Evolutionary conservation across 371 early-diverging fungal genomes (phyloP).

Genomic region (Mortierella sp.): DNA sequence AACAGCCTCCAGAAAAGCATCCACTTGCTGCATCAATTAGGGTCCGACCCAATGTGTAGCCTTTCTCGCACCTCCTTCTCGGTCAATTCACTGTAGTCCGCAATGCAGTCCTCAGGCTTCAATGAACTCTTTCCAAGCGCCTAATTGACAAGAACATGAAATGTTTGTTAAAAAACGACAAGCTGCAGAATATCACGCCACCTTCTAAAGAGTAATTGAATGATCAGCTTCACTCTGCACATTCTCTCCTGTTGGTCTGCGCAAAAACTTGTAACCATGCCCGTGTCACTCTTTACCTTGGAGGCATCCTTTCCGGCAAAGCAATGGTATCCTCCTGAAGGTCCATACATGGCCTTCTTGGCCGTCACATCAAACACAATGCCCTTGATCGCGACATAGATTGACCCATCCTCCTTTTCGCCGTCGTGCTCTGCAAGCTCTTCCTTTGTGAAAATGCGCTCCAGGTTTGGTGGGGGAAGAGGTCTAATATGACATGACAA

Average conservation of each 20-base stretch:
- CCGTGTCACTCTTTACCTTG: constrained; percentile 58
- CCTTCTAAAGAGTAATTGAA: background rate
- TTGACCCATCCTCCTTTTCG: constrained; percentile 71
- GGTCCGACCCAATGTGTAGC: background rate
- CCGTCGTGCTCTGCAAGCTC: constrained; percentile 84
- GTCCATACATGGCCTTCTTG: constrained; percentile 78
- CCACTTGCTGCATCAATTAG: background rate
- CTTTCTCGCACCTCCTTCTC: constrained; percentile 71
- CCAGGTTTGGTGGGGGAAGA: constrained; percentile 64
- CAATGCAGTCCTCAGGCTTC: constrained; percentile 80
- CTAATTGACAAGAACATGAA: constrained; percentile 39
- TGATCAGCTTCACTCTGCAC: no score
- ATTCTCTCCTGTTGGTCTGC: background rate
- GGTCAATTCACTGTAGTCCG: constrained; percentile 75
- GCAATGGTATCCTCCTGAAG: constrained; percentile 75
- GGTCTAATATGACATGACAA: constrained; percentile 22
- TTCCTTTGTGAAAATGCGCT: constrained; percentile 65
- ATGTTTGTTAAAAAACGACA: background rate
- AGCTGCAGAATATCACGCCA: no score
- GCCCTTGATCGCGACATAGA: constrained; percentile 90
- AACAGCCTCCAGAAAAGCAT: background rate
- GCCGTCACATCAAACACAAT: constrained; percentile 84
- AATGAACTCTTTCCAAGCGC: constrained; percentile 85
- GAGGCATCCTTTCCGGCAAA: constrained; percentile 90
- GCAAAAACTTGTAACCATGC: background rate